Evolutionary conservation across 1,284 basidiomycete genomes (phyloP), one percentile per base, ranked within the genome.

Genomic region (Agaricales sp.): DNA sequence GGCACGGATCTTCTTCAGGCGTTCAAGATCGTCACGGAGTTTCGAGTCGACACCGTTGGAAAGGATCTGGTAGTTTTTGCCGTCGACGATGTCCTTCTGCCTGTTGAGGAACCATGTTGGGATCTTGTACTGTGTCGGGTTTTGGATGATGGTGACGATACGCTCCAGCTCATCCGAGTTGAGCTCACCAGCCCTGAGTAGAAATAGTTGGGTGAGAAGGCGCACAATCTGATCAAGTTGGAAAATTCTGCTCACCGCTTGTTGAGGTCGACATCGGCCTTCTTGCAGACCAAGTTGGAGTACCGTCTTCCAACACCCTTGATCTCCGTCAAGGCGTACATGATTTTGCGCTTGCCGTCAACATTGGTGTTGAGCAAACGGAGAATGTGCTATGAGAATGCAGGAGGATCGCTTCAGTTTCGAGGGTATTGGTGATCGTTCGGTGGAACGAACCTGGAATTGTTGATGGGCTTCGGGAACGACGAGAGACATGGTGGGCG

Each of bases 291-390:
- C 63, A 99, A 77, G 77, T 99, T 99, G 67, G 96, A 84, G 75
- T 97, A 99, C 54, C 96, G 89, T 57, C 96, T 87, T 65, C 96
- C 96, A 57, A 99, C 95, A 87, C 96, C 96, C 80, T 97, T 97
- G 80, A 99, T 99, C 78, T 99, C 92, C 49, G 92, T 96, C 75
- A 96, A 68, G 62, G 92, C 87, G 69, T 90, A 96, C 92, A 94
- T 94, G 69, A 98, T 88, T 79, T 98, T 98, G 65, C 93, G 86
- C 72, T 94, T 94, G 59, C 95, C 96, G 73, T 98, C 94, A 62
- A 99, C 96, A 75, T 99, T 99, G 67, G 96, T 99, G 82, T 99
- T 98, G 65, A 99, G 82, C 51, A 99, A 81, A 90, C 96, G 93
- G 57, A 97, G 74, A 70, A 96, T 96, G 80, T 95, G 92, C 88